Conservation (phyloP, 1,284 basidiomycete species). For the Vanrija pseudolonga region DNA sequence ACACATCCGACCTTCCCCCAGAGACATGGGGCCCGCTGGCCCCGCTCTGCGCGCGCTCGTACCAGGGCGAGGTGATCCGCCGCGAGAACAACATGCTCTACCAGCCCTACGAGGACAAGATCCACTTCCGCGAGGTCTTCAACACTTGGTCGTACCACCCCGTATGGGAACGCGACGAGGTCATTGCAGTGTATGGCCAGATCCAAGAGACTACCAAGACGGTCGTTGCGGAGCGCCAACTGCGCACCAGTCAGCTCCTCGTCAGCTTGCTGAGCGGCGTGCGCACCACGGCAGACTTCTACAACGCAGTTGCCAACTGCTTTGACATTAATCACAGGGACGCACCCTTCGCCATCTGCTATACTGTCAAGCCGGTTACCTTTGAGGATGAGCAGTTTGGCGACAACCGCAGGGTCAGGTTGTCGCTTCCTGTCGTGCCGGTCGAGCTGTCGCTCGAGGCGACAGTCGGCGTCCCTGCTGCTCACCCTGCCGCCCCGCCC, state of each 20-base stretch:
- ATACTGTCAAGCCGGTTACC: slow-evolving; percentile 17
- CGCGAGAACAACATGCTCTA: neutral
- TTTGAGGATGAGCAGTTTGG: slow-evolving; percentile 4
- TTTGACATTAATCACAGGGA: slow-evolving; percentile 32
- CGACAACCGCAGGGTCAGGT: neutral
- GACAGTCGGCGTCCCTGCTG: slow-evolving; percentile 26
- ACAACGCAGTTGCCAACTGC: slow-evolving; percentile 17
- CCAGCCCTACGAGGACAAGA: neutral
- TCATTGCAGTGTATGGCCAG: slow-evolving; percentile 33
- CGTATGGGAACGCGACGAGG: slow-evolving; percentile 19
- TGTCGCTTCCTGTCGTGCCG: too few relatives aligned
- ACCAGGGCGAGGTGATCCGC: neutral
- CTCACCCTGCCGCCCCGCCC: slow-evolving; percentile 18
- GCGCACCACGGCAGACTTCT: slow-evolving; percentile 25
- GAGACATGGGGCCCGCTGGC: neutral
- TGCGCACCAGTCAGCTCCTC: slow-evolving; percentile 24
- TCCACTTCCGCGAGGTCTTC: slow-evolving; percentile 25
- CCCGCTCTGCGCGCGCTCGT: neutral
- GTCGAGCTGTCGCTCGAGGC: neutral
- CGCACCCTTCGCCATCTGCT: slow-evolving; percentile 32
- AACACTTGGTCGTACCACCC: slow-evolving; percentile 36
- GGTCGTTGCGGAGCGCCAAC: slow-evolving; percentile 28
- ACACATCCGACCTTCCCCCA: neutral
- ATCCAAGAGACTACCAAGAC: slow-evolving; percentile 25
- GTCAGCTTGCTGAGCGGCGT: slow-evolving; percentile 26